Percentiles rank a stretch among this genome's conserved stretches.
Evolutionary conservation across 2,329 filamentous ascomycete species (phyloP).

Genomic region (Endocalyx cinctus): DNA sequence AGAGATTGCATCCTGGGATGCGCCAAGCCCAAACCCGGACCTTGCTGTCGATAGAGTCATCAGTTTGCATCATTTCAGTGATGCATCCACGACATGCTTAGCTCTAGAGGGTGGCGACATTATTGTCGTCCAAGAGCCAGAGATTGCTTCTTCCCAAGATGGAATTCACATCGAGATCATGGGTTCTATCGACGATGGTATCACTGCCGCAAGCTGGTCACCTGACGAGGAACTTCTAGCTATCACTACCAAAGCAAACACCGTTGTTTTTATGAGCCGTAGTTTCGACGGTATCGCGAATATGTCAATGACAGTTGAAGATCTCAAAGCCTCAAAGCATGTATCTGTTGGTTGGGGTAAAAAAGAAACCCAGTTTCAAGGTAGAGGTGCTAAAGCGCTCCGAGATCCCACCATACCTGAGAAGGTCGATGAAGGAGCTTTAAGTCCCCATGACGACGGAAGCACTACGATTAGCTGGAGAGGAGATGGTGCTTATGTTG

Average conservation of each 20-base stretch:
- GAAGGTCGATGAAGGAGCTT: constrained; percentile 75
- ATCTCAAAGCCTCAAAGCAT: constrained; percentile 83
- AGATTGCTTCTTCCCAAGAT: constrained; percentile 37
- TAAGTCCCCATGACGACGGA: constrained; percentile 70
- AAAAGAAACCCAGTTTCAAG: constrained; percentile 96
- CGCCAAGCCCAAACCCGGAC: constrained; percentile 72
- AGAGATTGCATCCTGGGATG: constrained; percentile 81
- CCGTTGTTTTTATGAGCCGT: constrained; percentile 87
- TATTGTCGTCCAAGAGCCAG: constrained; percentile 71
- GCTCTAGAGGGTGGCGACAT: constrained; percentile 90
- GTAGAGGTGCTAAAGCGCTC: constrained; percentile 78
- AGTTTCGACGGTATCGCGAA: constrained; percentile 82
- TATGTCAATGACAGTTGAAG: constrained; percentile 65
- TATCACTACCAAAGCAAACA: constrained; percentile 73
- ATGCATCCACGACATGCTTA: constrained; percentile 72
- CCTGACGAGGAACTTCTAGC: constrained; percentile 89
- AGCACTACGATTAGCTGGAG: constrained; percentile 80
- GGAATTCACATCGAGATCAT: constrained; percentile 90
- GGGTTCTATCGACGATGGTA: constrained; percentile 88
- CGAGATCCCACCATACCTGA: constrained; percentile 94
- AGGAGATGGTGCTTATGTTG: constrained; percentile 87
- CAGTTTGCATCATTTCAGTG: constrained; percentile 78
- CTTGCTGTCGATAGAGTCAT: constrained; percentile 71
- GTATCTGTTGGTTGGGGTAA: constrained; percentile 98
- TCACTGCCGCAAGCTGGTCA: constrained; percentile 86